Evolutionary conservation across 345 rosid genomes (phyloP).

Genomic region (Noccaea bulbosa): DNA sequence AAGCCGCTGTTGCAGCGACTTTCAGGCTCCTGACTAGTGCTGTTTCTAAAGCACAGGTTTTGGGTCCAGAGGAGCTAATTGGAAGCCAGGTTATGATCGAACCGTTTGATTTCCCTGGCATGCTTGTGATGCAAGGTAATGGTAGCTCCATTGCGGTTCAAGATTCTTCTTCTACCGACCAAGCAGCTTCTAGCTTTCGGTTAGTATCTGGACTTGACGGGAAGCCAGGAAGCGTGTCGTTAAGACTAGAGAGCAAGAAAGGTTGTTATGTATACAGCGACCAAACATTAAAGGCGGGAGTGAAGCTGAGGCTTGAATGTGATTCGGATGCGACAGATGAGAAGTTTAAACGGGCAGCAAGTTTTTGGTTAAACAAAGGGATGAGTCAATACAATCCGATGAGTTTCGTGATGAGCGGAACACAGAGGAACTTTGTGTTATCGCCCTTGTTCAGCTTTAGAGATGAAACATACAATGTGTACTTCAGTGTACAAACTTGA

Average conservation of each 20-base stretch:
- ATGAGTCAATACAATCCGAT: slow-evolving; percentile 64
- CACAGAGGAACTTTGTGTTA: slow-evolving; percentile 64
- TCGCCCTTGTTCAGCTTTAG: slow-evolving; percentile 68
- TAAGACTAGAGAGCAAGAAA: slow-evolving; percentile 53
- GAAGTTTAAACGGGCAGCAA: slow-evolving; percentile 48
- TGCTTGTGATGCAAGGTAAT: slow-evolving; percentile 55
- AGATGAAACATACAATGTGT: slow-evolving; percentile 82
- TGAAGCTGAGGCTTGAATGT: slow-evolving; percentile 58
- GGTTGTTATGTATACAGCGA: slow-evolving; percentile 70
- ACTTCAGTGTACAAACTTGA: slow-evolving; percentile 64
- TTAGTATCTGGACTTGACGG: slow-evolving; percentile 75
- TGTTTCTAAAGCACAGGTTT: slow-evolving; percentile 32
- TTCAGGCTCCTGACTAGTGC: slow-evolving; percentile 57
- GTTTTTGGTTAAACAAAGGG: slow-evolving; percentile 61
- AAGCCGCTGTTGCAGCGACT: slow-evolving; percentile 61
- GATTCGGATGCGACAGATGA: slow-evolving; percentile 41
- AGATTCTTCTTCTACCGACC: slow-evolving; percentile 36
- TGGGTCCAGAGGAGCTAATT: slow-evolving; percentile 45
- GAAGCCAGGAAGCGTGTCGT: slow-evolving; percentile 54
- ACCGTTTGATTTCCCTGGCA: slow-evolving; percentile 82
- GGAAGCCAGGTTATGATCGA: slow-evolving; percentile 70
- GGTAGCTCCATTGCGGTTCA: slow-evolving; percentile 47
- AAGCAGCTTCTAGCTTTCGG: slow-evolving; percentile 52
- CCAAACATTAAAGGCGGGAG: slow-evolving; percentile 41
- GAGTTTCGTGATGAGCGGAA: slow-evolving; percentile 79